Evolutionary conservation across 2,329 filamentous ascomycete genomes (phyloP), one percentile per base, ranked within the genome.

Genomic region (Penicillium hordei): DNA sequence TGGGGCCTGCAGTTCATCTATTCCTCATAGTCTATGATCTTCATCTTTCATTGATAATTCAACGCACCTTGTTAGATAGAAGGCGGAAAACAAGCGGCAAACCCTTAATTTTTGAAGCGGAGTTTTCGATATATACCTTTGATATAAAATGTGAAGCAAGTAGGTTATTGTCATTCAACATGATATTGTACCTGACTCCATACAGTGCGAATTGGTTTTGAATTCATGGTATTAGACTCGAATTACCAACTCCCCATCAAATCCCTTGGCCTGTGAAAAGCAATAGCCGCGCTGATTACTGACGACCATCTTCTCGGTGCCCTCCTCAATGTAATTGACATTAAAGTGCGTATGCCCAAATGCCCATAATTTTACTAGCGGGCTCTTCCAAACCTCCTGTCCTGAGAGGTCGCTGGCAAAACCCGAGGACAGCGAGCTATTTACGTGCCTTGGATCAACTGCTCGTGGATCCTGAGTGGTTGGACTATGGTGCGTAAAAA

Each of bases 291-390:
- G 70, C 64, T 79, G 75, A 55, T 80, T 79, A 43, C 73, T 68
- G 34, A 78, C 40, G 10, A 78, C 66, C 44, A 72, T 65, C 40
- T 72, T 77, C 15, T 66, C 67, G 6, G 61, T 68, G 46, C 55
- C 49, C 5, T 66, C 66, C 15, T 75, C 71, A 8, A 59, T 46
- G 52, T 75, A 79, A 50, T 75, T 70, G 62, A 73, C 78, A 60
- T 77, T 79, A 60, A 70, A 79, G 65, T 82, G 79, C 13, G 79
- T 82, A 62, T 82, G 79, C 2, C 79, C 78, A 68, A 80, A 81
- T 2, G 75, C 79, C 79, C 79, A 81, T 3, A 79, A 23, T 36
- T 66, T 70, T 5, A 81, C 78, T 4, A 58, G 67, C 0, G 56
- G 58, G 53, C 66, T 73, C 33, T 52, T 70, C 75, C 75, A 81